Evolutionary conservation across 2,329 filamentous ascomycete genomes (phyloP).

Genomic region (Talaromyces funiculosus): DNA sequence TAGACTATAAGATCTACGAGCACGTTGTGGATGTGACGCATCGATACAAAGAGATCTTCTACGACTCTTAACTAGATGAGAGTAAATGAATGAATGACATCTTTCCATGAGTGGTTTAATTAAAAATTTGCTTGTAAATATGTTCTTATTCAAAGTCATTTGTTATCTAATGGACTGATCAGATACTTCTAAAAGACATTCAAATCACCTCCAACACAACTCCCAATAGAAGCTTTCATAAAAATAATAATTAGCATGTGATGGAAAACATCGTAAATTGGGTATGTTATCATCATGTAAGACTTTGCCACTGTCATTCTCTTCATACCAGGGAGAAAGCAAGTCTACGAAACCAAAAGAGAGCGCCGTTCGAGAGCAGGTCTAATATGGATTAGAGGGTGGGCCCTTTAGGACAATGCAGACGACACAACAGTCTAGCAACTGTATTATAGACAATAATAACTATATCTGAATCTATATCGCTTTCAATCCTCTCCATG

Average conservation of each 20-base stretch:
- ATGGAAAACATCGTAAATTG: too few species aligned
- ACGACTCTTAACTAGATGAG: conserved; percentile 41
- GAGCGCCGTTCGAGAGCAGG: too few species aligned
- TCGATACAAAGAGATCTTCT: conserved; percentile 74
- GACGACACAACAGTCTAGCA: too few species aligned
- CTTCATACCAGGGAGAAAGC: too few species aligned
- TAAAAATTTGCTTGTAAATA: conserved; percentile 5
- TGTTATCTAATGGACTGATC: not conserved
- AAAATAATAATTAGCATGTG: too few species aligned
- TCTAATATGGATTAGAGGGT: too few species aligned
- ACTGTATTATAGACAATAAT: not conserved
- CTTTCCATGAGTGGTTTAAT: not conserved
- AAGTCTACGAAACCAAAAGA: too few species aligned
- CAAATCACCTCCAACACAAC: not conserved
- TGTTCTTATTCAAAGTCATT: not conserved
- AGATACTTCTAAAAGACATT: not conserved
- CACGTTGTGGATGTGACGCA: conserved; percentile 83
- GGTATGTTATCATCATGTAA: too few species aligned
- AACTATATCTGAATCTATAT: not conserved
- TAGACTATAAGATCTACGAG: conserved; percentile 71
- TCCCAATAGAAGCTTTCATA: too few species aligned
- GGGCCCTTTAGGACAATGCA: too few species aligned
- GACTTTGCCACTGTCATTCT: too few species aligned
- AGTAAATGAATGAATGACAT: not conserved
- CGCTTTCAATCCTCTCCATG: not conserved